These are phyloP conservation scores for Leccinum subatratum DNA, from an alignment of 1,284 basidiomycete genomes.

Conservation along the genomic window DNA sequence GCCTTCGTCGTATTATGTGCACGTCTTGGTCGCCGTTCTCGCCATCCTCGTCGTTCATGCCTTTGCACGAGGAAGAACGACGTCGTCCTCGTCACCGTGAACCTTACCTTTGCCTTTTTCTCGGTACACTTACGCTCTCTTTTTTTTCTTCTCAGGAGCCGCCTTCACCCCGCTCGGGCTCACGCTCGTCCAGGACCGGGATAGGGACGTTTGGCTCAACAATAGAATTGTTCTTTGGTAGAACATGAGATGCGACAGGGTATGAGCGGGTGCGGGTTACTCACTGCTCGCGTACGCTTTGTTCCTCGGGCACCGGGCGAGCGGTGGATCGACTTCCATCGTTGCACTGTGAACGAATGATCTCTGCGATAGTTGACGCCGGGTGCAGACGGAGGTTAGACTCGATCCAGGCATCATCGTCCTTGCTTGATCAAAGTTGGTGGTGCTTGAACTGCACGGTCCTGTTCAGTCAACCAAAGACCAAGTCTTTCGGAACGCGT, in stretches of 20 bases:
- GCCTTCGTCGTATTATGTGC: constrained; percentile 41
- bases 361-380: constrained; percentile 82
- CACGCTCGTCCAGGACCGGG: constrained; percentile 39
- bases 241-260: neutral
- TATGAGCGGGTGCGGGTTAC: constrained; percentile 32
- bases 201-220: too few species aligned
- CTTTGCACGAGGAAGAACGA: constrained; percentile 65
- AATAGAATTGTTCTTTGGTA: too few species aligned
- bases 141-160: constrained; percentile 42
- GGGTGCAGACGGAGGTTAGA: constrained; percentile 87
- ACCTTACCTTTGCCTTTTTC: constrained; percentile 19
- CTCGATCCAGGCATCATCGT: constrained; percentile 61
- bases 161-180: constrained; percentile 54
- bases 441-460: too few species aligned
- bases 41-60: constrained; percentile 48
- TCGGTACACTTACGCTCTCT: constrained; percentile 6
- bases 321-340: constrained; percentile 64
- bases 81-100: constrained; percentile 67
- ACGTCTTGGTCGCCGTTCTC: constrained; percentile 43
- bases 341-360: constrained; percentile 66
- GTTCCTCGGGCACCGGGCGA: constrained; percentile 78
- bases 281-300: constrained; percentile 91
- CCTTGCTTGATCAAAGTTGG: constrained; percentile 24
- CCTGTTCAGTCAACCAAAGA: too few species aligned
- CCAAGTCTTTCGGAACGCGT: too few species aligned